Conservation (phyloP, 306 rosid genomes). For the Cucumis melo region DNA sequence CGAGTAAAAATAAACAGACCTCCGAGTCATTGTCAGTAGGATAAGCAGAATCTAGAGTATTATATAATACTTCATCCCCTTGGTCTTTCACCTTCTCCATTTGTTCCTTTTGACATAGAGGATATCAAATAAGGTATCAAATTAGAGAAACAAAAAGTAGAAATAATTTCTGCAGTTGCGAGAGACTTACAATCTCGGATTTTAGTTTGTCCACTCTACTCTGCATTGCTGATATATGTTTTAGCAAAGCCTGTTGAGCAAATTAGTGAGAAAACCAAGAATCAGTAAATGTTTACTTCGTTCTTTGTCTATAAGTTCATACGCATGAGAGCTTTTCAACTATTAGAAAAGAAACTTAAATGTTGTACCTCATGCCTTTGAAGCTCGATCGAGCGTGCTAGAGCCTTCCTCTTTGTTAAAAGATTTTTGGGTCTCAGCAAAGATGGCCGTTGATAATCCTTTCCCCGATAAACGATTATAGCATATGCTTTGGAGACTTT, state of each 20-base stretch:
- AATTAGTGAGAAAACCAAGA: slow-evolving; percentile 8
- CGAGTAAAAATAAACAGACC: slow-evolving; percentile 22
- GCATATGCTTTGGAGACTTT: slow-evolving; percentile 76
- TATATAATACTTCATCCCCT: slow-evolving; percentile 63
- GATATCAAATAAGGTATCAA: slow-evolving; percentile 1
- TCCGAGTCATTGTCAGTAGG: slow-evolving; percentile 49
- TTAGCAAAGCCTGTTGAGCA: slow-evolving; percentile 56
- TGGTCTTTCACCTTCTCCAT: slow-evolving; percentile 54
- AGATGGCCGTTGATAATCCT: slow-evolving; percentile 70
- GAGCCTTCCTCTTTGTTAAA: slow-evolving; percentile 90
- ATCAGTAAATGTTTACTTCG: background rate
- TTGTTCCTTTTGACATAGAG: slow-evolving; percentile 41
- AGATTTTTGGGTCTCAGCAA: slow-evolving; percentile 85
- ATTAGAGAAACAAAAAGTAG: background rate
- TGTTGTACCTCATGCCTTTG: slow-evolving; percentile 73
- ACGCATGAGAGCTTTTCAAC: background rate
- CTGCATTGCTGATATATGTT: slow-evolving; percentile 51
- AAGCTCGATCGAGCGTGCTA: slow-evolving; percentile 90
- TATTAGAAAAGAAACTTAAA: background rate
- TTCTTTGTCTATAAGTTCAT: background rate
- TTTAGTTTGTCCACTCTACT: slow-evolving; percentile 45
- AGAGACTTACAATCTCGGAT: slow-evolving; percentile 51
- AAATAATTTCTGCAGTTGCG: background rate
- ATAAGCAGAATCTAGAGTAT: slow-evolving; percentile 55
- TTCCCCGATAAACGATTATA: slow-evolving; percentile 68